Conservation (phyloP, 2,329 filamentous ascomycete genomes). For the Zalaria obscura region DNA sequence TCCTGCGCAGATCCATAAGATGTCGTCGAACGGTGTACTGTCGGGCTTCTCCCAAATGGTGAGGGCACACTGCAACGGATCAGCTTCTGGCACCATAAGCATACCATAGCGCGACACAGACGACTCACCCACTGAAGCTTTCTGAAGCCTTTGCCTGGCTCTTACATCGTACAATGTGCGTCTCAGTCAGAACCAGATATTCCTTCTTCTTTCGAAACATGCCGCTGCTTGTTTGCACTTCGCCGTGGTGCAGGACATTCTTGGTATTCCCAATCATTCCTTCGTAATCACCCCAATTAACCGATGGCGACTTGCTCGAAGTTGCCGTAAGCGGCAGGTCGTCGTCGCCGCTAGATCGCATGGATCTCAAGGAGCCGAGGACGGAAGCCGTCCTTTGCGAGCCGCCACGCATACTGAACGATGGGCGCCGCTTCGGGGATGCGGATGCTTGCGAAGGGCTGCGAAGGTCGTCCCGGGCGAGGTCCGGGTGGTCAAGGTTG, state of each 20-base stretch:
- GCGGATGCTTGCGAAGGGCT: conserved; percentile 8
- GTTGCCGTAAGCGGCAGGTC: conserved; percentile 34
- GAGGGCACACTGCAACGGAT: conserved; percentile 16
- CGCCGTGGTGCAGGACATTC: conserved; percentile 50
- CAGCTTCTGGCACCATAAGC: background rate
- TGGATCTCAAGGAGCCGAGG: conserved; percentile 43
- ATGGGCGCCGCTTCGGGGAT: conserved; percentile 11
- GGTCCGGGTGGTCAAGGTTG: conserved; percentile 11
- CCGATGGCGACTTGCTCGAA: conserved; percentile 36
- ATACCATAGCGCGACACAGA: background rate
- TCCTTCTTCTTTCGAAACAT: conserved; percentile 62
- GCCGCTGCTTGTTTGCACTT: conserved; percentile 54
- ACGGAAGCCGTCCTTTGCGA: conserved; percentile 31
- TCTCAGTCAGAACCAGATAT: conserved; percentile 57
- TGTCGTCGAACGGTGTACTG: conserved; percentile 40
- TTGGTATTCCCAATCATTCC: conserved; percentile 13
- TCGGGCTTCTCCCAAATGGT: conserved; percentile 25
- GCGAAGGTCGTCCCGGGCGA: conserved; percentile 8
- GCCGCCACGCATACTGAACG: conserved; percentile 12
- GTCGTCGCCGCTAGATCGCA: conserved; percentile 38
- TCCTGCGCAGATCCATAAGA: conserved; percentile 50
- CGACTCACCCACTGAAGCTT: conserved; percentile 33
- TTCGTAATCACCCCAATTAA: conserved; percentile 25
- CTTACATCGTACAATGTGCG: conserved; percentile 54
- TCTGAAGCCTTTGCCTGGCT: conserved; percentile 52